Base-by-base conservation (phyloP, 202 grass and related monocot genomes). In the Sporobolus alterniflorus region DNA sequence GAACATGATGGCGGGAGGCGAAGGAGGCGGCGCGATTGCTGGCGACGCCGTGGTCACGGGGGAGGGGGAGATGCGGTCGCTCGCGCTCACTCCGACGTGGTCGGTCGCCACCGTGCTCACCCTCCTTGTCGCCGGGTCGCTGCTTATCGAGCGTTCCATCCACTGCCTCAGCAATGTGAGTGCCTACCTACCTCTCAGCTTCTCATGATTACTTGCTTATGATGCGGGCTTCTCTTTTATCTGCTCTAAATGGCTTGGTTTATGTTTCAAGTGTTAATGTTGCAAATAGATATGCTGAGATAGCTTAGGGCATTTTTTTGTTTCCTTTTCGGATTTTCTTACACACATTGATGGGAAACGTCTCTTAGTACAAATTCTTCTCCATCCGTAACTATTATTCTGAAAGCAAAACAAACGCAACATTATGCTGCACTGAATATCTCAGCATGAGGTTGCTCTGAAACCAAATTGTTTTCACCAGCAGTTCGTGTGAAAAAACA, bases 71-170 rank as follows among this genome's bases (percentile, higher is more conserved):
- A 83, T 89, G 75, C 88, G 95, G 29, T 94, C 93, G 36, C 63
- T 98, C 70, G 96, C 93, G 60, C 86, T 98, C 28, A 98, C 96
- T 30, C 96, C 96, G 6, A 98, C 96, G 25, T 98, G 96, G 96
- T 98, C 96, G 20, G 96, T 95, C 56, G 96, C 96, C 57, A 90
- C 87, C 62, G 93, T 98, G 71, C 70, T 98, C 74, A 98, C 96
- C 0, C 84, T 98, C 83, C 90, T 98, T 68, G 93, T 98, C 73
- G 90, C 91, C 12, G 73, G 83, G 80, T 98, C 92, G 56, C 92
- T 98, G 85, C 40, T 98, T 26, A 82, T 98, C 74, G 96, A 98
- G 91, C 90, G 96, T 77, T 98, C 96, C 85, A 92, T 98, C 75
- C 92, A 98, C 73, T 87, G 87, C 3, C 83, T 98, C 47, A 98